Conservation (phyloP, 208 protist species). For the Acanthamoeba triangularis region DNA sequence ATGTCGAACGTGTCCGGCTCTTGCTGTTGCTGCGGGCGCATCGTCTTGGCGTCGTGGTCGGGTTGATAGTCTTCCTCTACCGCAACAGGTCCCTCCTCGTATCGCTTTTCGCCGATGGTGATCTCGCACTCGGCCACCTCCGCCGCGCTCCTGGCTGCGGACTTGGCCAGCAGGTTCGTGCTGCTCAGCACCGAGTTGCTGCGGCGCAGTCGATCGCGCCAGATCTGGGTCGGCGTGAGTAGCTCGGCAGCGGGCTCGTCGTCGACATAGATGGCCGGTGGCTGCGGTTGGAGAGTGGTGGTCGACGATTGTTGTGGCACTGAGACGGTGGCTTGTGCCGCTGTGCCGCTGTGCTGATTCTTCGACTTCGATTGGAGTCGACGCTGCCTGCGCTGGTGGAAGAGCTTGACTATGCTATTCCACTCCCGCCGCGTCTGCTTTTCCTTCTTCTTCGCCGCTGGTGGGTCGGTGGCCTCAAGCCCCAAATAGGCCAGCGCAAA, state of each 20-base stretch:
- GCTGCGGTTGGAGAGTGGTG: too few relatives aligned
- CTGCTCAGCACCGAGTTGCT: neutral
- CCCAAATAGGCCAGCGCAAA: slow-evolving; percentile 22
- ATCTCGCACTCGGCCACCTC: neutral
- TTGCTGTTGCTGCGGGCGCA: neutral
- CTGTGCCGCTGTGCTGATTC: neutral
- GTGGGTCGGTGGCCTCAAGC: neutral
- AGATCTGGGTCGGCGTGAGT: neutral
- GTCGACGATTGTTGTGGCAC: too few relatives aligned
- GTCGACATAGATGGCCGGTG: neutral
- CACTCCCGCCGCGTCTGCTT: neutral
- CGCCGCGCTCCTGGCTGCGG: neutral
- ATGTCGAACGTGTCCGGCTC: slow-evolving; percentile 24
- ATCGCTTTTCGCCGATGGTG: neutral
- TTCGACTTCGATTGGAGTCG: neutral
- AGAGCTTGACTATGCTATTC: neutral
- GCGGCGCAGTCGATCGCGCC: neutral
- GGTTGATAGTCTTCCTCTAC: neutral
- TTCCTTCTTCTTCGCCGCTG: neutral
- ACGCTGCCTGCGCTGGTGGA: neutral
- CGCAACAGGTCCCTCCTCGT: neutral
- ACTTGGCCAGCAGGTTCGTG: neutral
- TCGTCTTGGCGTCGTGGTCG: too few relatives aligned
- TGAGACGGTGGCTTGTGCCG: neutral
- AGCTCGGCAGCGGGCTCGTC: neutral